Conservation (phyloP, 2,329 filamentous ascomycete genomes). For the Pseudogymnoascus sp. region DNA sequence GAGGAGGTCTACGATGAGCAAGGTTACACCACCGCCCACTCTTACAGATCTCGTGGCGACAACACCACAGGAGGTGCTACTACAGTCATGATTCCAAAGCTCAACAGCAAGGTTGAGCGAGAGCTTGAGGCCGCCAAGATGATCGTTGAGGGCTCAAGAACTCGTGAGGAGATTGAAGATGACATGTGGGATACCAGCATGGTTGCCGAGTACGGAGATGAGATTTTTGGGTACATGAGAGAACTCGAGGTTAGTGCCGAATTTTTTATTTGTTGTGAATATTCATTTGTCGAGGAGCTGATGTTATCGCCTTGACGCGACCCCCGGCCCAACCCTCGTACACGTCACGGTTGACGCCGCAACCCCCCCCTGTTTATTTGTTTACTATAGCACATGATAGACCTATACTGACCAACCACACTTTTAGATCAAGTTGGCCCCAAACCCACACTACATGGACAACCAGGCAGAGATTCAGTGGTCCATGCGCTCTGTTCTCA, state of each 20-base stretch:
- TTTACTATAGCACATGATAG: slow-evolving; percentile 17
- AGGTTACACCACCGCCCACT: slow-evolving; percentile 68
- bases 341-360: slow-evolving; percentile 17
- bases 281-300: slow-evolving; percentile 10
- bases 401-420: slow-evolving; percentile 23
- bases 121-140: slow-evolving; percentile 60
- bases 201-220: slow-evolving; percentile 93
- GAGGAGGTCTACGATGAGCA: slow-evolving; percentile 62
- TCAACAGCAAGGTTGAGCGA: slow-evolving; percentile 59
- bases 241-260: slow-evolving; percentile 66
- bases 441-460: slow-evolving; percentile 93
- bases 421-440: slow-evolving; percentile 65
- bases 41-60: slow-evolving; percentile 67
- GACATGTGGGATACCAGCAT: slow-evolving; percentile 92
- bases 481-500: slow-evolving; percentile 95
- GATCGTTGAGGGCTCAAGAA: slow-evolving; percentile 30
- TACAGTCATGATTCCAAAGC: slow-evolving; percentile 63
- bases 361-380: slow-evolving; percentile 16
- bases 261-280: slow-evolving; percentile 7
- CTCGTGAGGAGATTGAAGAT: slow-evolving; percentile 72
- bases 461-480: slow-evolving; percentile 95
- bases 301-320: slow-evolving; percentile 12
- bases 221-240: slow-evolving; percentile 91
- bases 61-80: slow-evolving; percentile 60
- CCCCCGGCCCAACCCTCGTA: slow-evolving; percentile 11